Base-by-base conservation (phyloP, 1,139 yeast genomes). In the Yamadazyma atmosphaerica region DNA sequence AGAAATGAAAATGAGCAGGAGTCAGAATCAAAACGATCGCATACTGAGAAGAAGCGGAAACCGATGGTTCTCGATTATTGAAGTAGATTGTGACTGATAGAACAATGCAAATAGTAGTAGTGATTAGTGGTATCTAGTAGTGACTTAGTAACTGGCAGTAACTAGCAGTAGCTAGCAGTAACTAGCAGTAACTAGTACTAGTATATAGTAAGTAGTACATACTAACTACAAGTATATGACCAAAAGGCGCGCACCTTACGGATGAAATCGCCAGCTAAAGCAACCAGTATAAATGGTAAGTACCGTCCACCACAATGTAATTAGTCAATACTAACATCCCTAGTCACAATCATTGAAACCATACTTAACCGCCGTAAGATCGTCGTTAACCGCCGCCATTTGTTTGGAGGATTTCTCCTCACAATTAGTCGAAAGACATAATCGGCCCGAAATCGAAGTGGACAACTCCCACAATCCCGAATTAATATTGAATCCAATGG, bases 311-410 rank as follows among this genome's bases (percentile, higher is more conserved):
- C 32, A 28, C 12, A 16, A 14, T 19, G 22, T 6, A 19, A 6
- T 9, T 9, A 19, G 9, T 19, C 10, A 27, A 19, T 45, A 46
- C 50, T 43, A 46, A 45, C 51, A 11, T 9, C 25, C 19, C 11
- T 35, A 71, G 92, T 84, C 95, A 2, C 98, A 92, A 79, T 92
- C 98, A 4, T 78, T 92, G 46, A 88, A 92, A 54, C 98, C 98
- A 46, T 92, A 92, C 57, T 76, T 92, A 43, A 84, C 88, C 8
- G 97, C 98, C 1, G 98, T 92, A 21, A 83, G 98, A 61, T 80
- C 86, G 43, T 89, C 98, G 19, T 76, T 92, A 52, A 88, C 95
- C 13, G 97, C 97, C 8, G 96, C 98, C n/a, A 74, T 92, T 38
- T 88, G 96, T 54, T 72, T 92, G 49, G 95, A 90, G 58, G 92